Base-by-base conservation (phyloP, 805 yeast genomes). In the Candida khao-thaluensis region DNA sequence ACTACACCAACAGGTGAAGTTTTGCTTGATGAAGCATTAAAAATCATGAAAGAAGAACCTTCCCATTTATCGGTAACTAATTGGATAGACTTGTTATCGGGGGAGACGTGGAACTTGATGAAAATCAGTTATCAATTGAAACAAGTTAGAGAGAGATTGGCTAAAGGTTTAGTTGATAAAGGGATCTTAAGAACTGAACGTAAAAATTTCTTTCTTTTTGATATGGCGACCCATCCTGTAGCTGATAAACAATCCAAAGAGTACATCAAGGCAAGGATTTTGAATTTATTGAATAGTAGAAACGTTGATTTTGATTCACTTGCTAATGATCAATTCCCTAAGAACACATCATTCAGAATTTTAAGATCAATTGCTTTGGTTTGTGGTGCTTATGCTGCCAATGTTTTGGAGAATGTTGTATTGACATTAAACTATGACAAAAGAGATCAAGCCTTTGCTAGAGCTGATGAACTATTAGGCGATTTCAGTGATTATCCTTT, bases 161-260 rank as follows among this genome's bases (percentile, higher is more conserved):
- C 96, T 40, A 93, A 93, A 64, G 99, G 99, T 0, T 72, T 93
- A 38, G 99, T 95, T 26, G 99, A 93, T 62, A 93, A 93, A 66
- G 98, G 99, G 16, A 82, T 93, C 32, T 74, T 95, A 55, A 82
- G 96, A 67, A 93, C 99, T 6, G 99, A 93, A 64, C 80, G 95
- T 62, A 88, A 90, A 60, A 93, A 88, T 66, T 93, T 93, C 59
- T 79, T 93, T 54, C 69, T 93, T 38, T 93, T 93, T 53, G 99
- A 93, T 62, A 93, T 93, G 97, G 96, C 99, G 21, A 93, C 99
- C 7, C 99, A 95, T 63, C 99, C 99, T 6, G 78, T 93, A 10
- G 83, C 90, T 22, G 99, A 93, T 62, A 75, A 83, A 30, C 69
- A 79, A 48, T 81, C 95, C 35, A 93, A 93, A 64, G 95, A 87